Evolutionary conservation across 768 basidiomycete genomes (phyloP), one percentile per base, ranked within the genome.

Genomic region (Bullera alba): DNA sequence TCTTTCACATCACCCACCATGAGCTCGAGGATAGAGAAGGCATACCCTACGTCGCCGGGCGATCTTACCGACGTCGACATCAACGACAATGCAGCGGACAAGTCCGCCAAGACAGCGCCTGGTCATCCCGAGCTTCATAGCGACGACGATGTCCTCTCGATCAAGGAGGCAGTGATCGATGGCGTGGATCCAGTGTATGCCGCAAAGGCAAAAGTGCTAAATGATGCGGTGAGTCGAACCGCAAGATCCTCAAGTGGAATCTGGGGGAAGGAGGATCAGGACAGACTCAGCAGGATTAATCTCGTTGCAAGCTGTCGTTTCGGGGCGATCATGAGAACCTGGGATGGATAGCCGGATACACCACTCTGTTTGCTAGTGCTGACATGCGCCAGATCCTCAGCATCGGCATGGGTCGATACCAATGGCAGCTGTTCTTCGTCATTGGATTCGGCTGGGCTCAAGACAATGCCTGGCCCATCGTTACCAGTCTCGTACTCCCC

Each of bases 401-500:
- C 19, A 65, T 65, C n/a, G 63, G 63, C 3, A 65, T 65, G 63
- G 63, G 63, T 0, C 30, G 32, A 46, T 65, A 65, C 41, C 63
- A 65, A 48, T 65, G 63, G 63, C 48, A 65, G 38, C 46, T 65
- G 5, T 65, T 65, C 58, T 37, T 54, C 36, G 54, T 58, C 17
- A 56, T 61, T 21, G 60, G 60, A 1, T 65, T 65, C 38, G 63
- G 63, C n/a, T 65, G 63, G 63, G 59, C 60, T 14, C 54, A 56
- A 36, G 63, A 65, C 34, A 65, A 65, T 38, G 42, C 55, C 46
- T 45, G 37, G 34, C 58, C 83, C 79, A 76, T 83, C 32, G 81
- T 82, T 25, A 82, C 82, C 1, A 79, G 82, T 2, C 76, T 86
- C 0, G 84, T 85, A 41, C 73, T 85, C 5, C 74, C 77, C 0